Conservation (phyloP, 2,329 filamentous ascomycete species). For the Phialophora chinensis region DNA sequence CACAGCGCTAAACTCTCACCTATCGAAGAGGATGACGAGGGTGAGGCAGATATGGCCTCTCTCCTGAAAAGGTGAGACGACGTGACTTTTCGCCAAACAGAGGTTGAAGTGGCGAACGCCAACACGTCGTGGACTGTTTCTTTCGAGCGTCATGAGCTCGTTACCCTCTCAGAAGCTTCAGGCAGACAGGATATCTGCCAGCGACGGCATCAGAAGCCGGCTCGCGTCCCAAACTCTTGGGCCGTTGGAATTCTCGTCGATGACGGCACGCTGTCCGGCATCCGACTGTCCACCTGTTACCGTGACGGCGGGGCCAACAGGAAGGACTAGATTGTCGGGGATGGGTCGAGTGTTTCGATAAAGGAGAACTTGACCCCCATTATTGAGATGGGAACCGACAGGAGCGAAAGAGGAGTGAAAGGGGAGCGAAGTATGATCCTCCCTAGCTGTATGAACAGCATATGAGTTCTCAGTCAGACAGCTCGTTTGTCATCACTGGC, state of each 20-base stretch:
- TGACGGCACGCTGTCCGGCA: too few species aligned
- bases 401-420: too few species aligned
- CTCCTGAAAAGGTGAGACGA: not conserved
- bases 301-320: too few species aligned
- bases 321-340: too few species aligned
- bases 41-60: not conserved
- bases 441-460: too few species aligned
- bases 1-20: not conserved
- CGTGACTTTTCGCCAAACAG: not conserved
- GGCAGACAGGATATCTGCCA: not conserved
- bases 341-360: too few species aligned
- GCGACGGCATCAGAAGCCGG: not conserved
- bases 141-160: not conserved
- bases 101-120: not conserved
- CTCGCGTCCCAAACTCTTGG: not conserved
- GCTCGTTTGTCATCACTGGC: too few species aligned
- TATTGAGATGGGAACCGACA: too few species aligned
- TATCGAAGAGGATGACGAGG: conserved; percentile 4
- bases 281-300: too few species aligned
- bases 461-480: too few species aligned
- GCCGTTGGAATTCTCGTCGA: not conserved
- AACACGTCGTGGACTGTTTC: not conserved
- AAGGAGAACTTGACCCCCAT: too few species aligned
- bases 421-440: too few species aligned
- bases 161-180: not conserved